Conservation (phyloP, 805 yeast genomes). For the Kodamaea nitidulidarum region DNA sequence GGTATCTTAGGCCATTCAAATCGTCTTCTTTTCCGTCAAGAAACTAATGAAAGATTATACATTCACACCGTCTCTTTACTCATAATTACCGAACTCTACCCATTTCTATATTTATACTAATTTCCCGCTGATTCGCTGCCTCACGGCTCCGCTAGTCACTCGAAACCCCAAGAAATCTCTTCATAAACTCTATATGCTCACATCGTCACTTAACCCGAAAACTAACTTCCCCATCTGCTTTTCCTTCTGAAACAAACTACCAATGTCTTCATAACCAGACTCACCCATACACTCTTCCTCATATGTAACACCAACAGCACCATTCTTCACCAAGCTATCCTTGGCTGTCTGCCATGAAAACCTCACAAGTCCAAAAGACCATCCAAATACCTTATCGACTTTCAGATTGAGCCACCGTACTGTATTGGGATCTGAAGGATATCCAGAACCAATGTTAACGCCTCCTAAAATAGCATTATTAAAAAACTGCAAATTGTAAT, state of each 20-base stretch:
- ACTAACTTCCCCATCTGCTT: constrained; percentile 2
- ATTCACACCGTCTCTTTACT: too few species aligned
- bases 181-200: background rate
- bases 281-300: constrained; percentile 42
- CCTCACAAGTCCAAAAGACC: constrained; percentile 69
- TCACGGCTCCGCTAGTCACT: too few species aligned
- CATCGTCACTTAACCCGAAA: constrained; percentile 6
- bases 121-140: too few species aligned
- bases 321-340: constrained; percentile 56
- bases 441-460: constrained; percentile 76
- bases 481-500: constrained; percentile 46
- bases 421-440: constrained; percentile 91
- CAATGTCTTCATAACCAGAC: constrained; percentile 26
- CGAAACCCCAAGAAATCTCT: too few species aligned
- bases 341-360: constrained; percentile 94
- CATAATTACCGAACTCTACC: too few species aligned
- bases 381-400: constrained; percentile 77
- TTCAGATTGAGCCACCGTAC: constrained; percentile 62
- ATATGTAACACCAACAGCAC: constrained; percentile 58
- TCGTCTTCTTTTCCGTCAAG: too few species aligned
- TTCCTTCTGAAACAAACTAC: constrained; percentile 15
- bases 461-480: constrained; percentile 27
- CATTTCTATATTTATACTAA: too few species aligned
- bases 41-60: too few species aligned
- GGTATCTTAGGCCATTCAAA: too few species aligned